A percentile compares a stretch with the other conserved stretches of the same genome.
Evolutionary conservation across 2,329 filamentous ascomycete species (phyloP).

Genomic region (Colletotrichum aenigma): DNA sequence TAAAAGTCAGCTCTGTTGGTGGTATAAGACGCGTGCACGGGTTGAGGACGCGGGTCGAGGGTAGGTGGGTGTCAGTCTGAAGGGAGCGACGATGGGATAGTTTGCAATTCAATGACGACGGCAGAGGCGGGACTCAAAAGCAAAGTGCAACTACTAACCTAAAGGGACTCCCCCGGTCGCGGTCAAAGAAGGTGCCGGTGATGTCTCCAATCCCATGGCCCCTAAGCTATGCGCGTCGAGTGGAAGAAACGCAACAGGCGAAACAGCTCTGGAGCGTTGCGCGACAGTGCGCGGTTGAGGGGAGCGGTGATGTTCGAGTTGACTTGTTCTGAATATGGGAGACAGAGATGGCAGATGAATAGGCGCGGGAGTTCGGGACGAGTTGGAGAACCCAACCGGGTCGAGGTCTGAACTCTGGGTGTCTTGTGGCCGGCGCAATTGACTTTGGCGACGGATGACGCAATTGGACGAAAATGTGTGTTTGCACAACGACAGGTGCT

Average conservation of each 20-base stretch:
- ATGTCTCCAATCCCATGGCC: slow-evolving; percentile 22
- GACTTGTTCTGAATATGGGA: neutral
- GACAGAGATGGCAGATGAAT: neutral
- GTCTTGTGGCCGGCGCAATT: neutral
- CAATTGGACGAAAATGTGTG: neutral
- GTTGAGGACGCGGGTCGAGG: neutral
- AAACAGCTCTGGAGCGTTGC: neutral
- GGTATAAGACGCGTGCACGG: neutral
- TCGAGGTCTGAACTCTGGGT: neutral
- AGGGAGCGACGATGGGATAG: neutral
- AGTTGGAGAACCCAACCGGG: neutral
- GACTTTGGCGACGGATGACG: neutral
- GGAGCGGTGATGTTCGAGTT: neutral
- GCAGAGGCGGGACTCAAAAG: neutral
- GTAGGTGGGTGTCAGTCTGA: neutral
- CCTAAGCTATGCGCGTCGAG: neutral
- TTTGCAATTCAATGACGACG: neutral
- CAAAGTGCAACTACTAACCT: slow-evolving; percentile 8
- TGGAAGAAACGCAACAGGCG: neutral
- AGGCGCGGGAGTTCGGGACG: neutral
- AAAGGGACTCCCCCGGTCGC: slow-evolving; percentile 13
- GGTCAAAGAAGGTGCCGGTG: slow-evolving; percentile 9
- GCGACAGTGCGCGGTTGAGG: neutral
- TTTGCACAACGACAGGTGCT: neutral
- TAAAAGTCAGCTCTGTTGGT: neutral